Evolutionary conservation across 176 grass and related monocot species (phyloP).

Genomic region (Puccinellia tenuiflora): DNA sequence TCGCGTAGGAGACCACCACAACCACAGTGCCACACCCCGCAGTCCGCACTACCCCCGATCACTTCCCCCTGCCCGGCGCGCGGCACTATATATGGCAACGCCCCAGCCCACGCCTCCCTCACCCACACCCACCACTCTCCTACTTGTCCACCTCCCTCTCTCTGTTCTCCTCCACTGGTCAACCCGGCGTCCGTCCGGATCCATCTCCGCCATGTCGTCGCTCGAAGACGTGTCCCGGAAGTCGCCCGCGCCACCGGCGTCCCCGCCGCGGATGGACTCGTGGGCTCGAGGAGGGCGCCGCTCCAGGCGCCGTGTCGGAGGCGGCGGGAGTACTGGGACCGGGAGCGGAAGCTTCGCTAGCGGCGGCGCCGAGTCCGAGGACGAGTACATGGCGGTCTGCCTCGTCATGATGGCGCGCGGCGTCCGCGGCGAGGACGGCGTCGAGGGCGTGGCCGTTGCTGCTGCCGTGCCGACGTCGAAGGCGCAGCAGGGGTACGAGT

Average conservation of each 20-base stretch:
- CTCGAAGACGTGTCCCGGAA: slow-evolving; percentile 30
- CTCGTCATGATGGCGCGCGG: slow-evolving; percentile 60
- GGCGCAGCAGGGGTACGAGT: slow-evolving; percentile 31
- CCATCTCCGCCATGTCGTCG: slow-evolving; percentile 36
- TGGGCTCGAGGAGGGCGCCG: slow-evolving; percentile 28
- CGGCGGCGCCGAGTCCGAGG: slow-evolving; percentile 32
- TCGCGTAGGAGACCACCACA: background rate
- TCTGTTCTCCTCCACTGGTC: slow-evolving; percentile 6
- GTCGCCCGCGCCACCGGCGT: slow-evolving; percentile 20
- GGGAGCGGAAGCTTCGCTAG: background rate
- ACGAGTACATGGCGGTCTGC: slow-evolving; percentile 46
- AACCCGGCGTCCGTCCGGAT: slow-evolving; percentile 29
- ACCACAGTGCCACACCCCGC: background rate
- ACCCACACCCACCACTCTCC: slow-evolving; percentile 37
- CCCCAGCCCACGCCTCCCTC: slow-evolving; percentile 13
- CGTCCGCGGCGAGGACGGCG: slow-evolving; percentile 5
- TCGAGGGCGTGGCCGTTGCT: background rate
- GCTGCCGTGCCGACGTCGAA: background rate
- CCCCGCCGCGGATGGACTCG: slow-evolving; percentile 33
- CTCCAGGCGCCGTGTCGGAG: slow-evolving; percentile 40
- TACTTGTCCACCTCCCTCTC: slow-evolving; percentile 26
- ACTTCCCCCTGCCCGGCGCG: background rate
- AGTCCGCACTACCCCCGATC: background rate
- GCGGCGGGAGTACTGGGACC: background rate
- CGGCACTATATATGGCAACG: slow-evolving; percentile 30